Percentiles rank a stretch among this genome's conserved stretches.
These are phyloP conservation scores for Pholiota conissans DNA, from an alignment of 768 basidiomycete genomes.

Conservation along the genomic window DNA sequence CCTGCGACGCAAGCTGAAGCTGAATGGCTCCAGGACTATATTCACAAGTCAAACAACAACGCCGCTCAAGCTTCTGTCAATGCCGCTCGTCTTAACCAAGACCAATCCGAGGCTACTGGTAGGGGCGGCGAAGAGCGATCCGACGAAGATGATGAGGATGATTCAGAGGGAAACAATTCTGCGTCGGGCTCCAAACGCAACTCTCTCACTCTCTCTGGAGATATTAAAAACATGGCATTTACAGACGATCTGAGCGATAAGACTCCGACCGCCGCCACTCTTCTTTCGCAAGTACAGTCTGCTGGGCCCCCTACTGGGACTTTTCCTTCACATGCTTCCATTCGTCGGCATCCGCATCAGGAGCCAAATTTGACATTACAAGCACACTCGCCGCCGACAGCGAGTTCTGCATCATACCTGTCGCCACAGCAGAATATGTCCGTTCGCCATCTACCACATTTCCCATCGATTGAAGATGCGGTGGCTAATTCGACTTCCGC, in stretches of 20 bases:
- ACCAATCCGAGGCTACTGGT: conserved; percentile 59
- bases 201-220: conserved; percentile 65
- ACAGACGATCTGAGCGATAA: conserved; percentile 76
- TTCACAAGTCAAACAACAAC: conserved; percentile 87
- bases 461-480: conserved; percentile 86
- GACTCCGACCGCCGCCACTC: conserved; percentile 78
- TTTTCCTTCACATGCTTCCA: conserved; percentile 72
- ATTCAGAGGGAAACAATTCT: conserved; percentile 72
- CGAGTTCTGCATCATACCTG: conserved; percentile 47
- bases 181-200: conserved; percentile 69
- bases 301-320: conserved; percentile 57
- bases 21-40: conserved; percentile 90
- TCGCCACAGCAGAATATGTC: conserved; percentile 54
- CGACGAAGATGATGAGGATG: conserved; percentile 86
- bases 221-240: conserved; percentile 59
- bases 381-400: conserved; percentile 56
- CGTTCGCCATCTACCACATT: conserved; percentile 76
- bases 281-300: conserved; percentile 78
- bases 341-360: conserved; percentile 69
- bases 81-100: conserved; percentile 70
- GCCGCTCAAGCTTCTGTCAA: conserved; percentile 76
- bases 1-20: conserved; percentile 90
- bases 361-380: conserved; percentile 56
- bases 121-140: conserved; percentile 72
- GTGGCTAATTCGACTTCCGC: conserved; percentile 72